Evolutionary conservation across 1,284 basidiomycete species (phyloP), one percentile per base, ranked within the genome.

Genomic region (Pholiota adiposa): DNA sequence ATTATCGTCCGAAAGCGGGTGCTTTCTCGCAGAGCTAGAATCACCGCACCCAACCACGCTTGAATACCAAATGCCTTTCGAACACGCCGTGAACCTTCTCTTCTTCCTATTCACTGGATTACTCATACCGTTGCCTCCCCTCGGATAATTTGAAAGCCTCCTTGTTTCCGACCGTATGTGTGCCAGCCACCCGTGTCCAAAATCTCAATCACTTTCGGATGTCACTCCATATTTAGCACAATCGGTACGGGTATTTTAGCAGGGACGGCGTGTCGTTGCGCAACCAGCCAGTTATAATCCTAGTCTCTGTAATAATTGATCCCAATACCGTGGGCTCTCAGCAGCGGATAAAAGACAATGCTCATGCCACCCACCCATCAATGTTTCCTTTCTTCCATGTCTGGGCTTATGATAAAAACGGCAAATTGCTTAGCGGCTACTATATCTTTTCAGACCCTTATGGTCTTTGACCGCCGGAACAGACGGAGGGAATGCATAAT

Each of bases 81-180:
- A 43, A 21, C 21, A 33, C 31, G 31, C 6, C 31, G 31, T 6
- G 19, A 43, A 23, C 19, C 44, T 27, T 46, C 44, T 46, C 44
- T 46, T 46, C 44, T 43, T 31, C 11, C 12, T 27, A 11, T 23
- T n/a, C n/a, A n/a, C n/a, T n/a, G n/a, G 12, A 46, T 46, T 46
- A 19, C 27, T 25, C 23, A n/a, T 41, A 55, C 23, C 43, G 7
- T 43, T 41, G 31, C 23, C 29, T 44, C 31, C 48, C 54, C 54
- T 55, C 54, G 54, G 54, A 25, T 48, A 36, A 55, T 48, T 9
- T 27, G 29, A 46, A 48, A 14, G 44, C 54, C 54, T 23, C 54
- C 54, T 55, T 55, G 43, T 55, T 48, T 55, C 54, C 54, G 54
- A 16, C 51, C 31, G 44, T 38, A 19, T 23, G 43, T 48, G 38